These are phyloP conservation scores for Phaeosphaeria sp. DNA, from an alignment of 2,329 filamentous ascomycete genomes.

Conservation along the genomic window DNA sequence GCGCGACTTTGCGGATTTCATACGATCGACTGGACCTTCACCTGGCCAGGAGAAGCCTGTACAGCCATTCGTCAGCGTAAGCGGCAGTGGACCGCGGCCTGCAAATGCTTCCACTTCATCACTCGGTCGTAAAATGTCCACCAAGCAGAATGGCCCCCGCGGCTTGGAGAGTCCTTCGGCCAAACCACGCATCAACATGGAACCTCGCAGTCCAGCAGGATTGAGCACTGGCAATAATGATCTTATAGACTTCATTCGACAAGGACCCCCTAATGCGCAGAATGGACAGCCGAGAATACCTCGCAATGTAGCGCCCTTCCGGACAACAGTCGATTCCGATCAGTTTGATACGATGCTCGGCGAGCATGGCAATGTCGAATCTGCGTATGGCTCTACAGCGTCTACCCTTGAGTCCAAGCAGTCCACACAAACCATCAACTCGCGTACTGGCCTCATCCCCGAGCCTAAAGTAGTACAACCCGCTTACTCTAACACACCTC, in stretches of 20 bases:
- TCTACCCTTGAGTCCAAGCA: slow-evolving; percentile 46
- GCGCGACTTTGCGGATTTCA: slow-evolving; percentile 87
- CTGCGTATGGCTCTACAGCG: slow-evolving; percentile 44
- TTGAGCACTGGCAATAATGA: slow-evolving; percentile 76
- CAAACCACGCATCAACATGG: slow-evolving; percentile 43
- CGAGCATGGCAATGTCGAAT: slow-evolving; percentile 41
- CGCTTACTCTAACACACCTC: slow-evolving; percentile 45
- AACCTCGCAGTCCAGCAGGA: slow-evolving; percentile 71
- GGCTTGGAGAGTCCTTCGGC: slow-evolving; percentile 30
- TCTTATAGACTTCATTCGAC: slow-evolving; percentile 92
- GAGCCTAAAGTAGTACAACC: slow-evolving; percentile 42
- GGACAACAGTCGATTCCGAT: slow-evolving; percentile 85
- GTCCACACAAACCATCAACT: slow-evolving; percentile 71
- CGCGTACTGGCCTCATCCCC: slow-evolving; percentile 71
- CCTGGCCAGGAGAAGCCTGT: slow-evolving; percentile 39
- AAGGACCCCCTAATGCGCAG: slow-evolving; percentile 72
- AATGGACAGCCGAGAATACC: slow-evolving; percentile 75
- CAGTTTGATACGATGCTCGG: slow-evolving; percentile 62
- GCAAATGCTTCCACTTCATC: slow-evolving; percentile 31
- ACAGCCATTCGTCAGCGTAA: slow-evolving; percentile 43
- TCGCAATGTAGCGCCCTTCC: slow-evolving; percentile 82
- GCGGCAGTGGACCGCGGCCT: slow-evolving; percentile 21
- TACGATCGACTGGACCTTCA: slow-evolving; percentile 77
- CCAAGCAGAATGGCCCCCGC: slow-evolving; percentile 22
- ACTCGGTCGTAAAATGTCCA: slow-evolving; percentile 38